These are phyloP conservation scores for Mrakia hoshinonis DNA, from an alignment of 768 basidiomycete species.

Conservation along the genomic window DNA sequence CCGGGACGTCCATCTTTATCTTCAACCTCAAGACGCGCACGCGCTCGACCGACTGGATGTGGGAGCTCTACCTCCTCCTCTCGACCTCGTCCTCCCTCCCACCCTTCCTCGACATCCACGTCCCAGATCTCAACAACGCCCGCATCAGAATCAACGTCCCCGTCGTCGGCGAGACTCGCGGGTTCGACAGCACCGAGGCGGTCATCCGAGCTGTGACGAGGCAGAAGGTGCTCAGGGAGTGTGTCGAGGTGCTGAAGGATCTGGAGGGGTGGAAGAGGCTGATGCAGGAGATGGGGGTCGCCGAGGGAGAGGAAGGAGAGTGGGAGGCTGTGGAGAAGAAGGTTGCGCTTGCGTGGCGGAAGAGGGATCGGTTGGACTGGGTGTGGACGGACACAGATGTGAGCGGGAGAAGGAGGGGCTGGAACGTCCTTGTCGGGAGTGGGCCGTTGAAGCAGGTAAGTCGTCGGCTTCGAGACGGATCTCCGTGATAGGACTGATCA, in stretches of 20 bases:
- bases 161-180: conserved; percentile 9
- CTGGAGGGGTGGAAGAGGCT: conserved; percentile 15
- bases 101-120: conserved; percentile 22
- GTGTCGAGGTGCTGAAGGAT: conserved; percentile 15
- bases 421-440: conserved; percentile 23
- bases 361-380: conserved; percentile 27
- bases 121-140: conserved; percentile 25
- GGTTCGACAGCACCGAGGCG: conserved; percentile 25
- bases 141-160: conserved; percentile 21
- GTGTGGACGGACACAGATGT: conserved; percentile 21
- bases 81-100: background rate
- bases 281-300: conserved; percentile 13
- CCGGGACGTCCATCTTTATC: conserved; percentile 28
- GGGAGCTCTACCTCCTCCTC: conserved; percentile 18
- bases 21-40: conserved; percentile 26
- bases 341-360: conserved; percentile 23
- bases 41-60: conserved; percentile 28
- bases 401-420: background rate
- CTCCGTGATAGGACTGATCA: background rate
- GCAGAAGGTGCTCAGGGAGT: background rate
- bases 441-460: conserved; percentile 22
- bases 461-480: background rate
- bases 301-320: background rate
- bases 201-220: conserved; percentile 16
- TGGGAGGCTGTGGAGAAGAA: conserved; percentile 12